Conservation (phyloP, 805 yeast genomes). For the Pichia rugopelliculosa region DNA sequence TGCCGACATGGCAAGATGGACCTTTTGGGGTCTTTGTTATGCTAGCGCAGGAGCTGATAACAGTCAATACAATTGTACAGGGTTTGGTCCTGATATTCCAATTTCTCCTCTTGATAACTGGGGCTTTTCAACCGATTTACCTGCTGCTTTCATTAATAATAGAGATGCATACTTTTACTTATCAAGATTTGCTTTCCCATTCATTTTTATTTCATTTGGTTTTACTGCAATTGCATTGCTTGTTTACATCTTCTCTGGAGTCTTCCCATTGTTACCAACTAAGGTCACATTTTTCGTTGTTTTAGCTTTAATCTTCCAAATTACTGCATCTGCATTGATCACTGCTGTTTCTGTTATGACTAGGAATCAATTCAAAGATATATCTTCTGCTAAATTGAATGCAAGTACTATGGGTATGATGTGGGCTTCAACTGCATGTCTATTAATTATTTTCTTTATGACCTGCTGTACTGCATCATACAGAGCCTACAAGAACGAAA, state of each 20-base stretch:
- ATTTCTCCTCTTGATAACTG: slow-evolving; percentile 72
- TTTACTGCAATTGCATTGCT: slow-evolving; percentile 59
- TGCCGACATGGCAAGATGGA: slow-evolving; percentile 56
- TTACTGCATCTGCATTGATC: slow-evolving; percentile 60
- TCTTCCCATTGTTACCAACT: slow-evolving; percentile 48
- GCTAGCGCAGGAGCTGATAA: slow-evolving; percentile 23
- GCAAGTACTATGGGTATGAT: slow-evolving; percentile 51
- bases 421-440: slow-evolving; percentile 62
- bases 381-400: slow-evolving; percentile 43
- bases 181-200: slow-evolving; percentile 59
- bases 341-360: slow-evolving; percentile 79
- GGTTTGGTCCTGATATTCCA: slow-evolving; percentile 60
- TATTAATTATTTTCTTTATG: slow-evolving; percentile 43
- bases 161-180: slow-evolving; percentile 56
- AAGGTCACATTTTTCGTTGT: slow-evolving; percentile 45
- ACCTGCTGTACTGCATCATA: slow-evolving; percentile 44
- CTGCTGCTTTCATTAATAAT: slow-evolving; percentile 43
- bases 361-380: slow-evolving; percentile 54
- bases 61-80: slow-evolving; percentile 29
- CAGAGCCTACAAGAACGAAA: slow-evolving; percentile 45
- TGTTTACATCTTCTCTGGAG: slow-evolving; percentile 46
- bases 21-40: slow-evolving; percentile 73
- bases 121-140: slow-evolving; percentile 44
- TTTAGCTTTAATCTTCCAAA: slow-evolving; percentile 45
- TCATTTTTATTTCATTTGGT: slow-evolving; percentile 50